Conservation (phyloP, 495 filamentous ascomycete genomes). For the Xylaria curta region DNA sequence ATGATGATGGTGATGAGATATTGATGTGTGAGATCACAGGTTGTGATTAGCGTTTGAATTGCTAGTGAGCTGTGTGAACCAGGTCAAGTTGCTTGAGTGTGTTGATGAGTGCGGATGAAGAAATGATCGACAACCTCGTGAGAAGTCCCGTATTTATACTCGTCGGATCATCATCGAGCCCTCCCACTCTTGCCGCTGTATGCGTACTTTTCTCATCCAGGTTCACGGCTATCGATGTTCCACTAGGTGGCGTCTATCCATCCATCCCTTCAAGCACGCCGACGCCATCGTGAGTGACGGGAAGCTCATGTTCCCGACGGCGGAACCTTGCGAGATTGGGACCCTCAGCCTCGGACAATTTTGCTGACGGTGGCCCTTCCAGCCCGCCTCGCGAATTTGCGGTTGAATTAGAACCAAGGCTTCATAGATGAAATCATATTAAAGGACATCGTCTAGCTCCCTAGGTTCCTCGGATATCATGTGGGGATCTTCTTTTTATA, state of each 20-base stretch:
- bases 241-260: background rate
- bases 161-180: constrained; percentile 13
- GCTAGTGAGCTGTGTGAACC: constrained; percentile 18
- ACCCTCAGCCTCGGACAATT: constrained; percentile 30
- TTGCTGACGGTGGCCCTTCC: constrained; percentile 37
- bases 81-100: constrained; percentile 33
- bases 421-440: constrained; percentile 58
- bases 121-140: constrained; percentile 41
- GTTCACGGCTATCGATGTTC: constrained; percentile 13
- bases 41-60: constrained; percentile 19
- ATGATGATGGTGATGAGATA: constrained; percentile 44
- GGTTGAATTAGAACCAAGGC: constrained; percentile 48
- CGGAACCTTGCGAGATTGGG: constrained; percentile 35
- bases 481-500: constrained; percentile 54
- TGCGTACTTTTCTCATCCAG: constrained; percentile 14
- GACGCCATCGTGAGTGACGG: constrained; percentile 28
- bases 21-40: constrained; percentile 14
- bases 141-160: constrained; percentile 44
- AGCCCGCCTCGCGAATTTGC: constrained; percentile 50
- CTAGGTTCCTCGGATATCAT: constrained; percentile 32
- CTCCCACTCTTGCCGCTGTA: constrained; percentile 6
- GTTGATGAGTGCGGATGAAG: constrained; percentile 35
- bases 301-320: constrained; percentile 28
- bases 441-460: constrained; percentile 45
- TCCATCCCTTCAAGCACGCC: constrained; percentile 21